Base-by-base conservation (phyloP, 2,329 filamentous ascomycete species). In the Grosmannia serpens region DNA sequence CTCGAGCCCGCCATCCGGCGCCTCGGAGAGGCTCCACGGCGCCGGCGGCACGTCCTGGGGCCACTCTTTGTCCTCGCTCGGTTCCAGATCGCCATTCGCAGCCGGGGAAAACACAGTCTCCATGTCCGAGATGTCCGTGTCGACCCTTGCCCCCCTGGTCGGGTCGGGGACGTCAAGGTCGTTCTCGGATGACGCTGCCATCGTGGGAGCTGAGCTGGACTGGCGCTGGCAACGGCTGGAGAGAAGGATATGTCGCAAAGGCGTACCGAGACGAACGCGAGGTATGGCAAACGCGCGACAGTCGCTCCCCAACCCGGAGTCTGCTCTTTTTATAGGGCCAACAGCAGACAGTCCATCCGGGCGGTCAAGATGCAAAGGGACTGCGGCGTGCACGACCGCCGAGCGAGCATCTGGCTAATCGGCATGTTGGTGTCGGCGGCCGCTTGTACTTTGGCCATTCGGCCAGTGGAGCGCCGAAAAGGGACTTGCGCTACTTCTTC, bases 1-100 rank as follows among this genome's bases (percentile, higher is more conserved):
- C 13, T 51, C 31, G 11, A 55, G 22, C 15, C 66, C 67, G 51
- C 66, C 66, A 24, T 68, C 61, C 7, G 67, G 66, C 13, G 61
- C 60, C 10, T 58, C 54, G 10, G 8, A 1, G 3, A 57, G 49
- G 24, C 51, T 57, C 9, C 50, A 52, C 17, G 46, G 35, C 35
- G 22, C 27, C 41, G 35, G 9, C 22, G 31, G 8, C 20, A 11
- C 17, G 22, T 9, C 41, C 15, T n/a, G 15, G 1, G 49, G 11
- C 3, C 2, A 8, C 15, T 22, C n/a, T 17, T 20, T 6, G 11
- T 2, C 46, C 17, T 31, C 26, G 4, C 15, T 22, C 20, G 46
- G 44, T 17, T 57, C 56, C 6, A 20, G 6, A 17, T 24, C 49
- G 17, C 7, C 22, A 1, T 38, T 20, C 1, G 5, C 27, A 8